Evolutionary conservation across 108 stramenopile species (phyloP).

Genomic region (Cyclotella sp.): DNA sequence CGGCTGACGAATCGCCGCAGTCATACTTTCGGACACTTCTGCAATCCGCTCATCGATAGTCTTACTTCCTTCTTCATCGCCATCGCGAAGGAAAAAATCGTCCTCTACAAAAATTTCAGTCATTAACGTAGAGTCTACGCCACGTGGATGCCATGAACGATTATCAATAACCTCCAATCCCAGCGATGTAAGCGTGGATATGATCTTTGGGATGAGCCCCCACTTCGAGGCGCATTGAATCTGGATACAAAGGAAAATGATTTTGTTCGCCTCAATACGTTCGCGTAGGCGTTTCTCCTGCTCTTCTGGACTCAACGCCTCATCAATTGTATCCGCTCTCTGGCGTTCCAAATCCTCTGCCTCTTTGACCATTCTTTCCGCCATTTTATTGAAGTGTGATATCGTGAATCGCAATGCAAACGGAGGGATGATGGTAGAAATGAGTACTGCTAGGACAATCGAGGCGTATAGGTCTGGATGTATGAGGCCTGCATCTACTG

Average conservation of each 20-base stretch:
- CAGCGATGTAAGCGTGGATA: constrained; percentile 54
- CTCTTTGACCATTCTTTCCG: constrained; percentile 47
- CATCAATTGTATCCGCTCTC: constrained; percentile 14
- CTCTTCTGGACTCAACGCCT: constrained; percentile 53
- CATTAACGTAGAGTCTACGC: constrained; percentile 72
- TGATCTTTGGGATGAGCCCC: constrained; percentile 72
- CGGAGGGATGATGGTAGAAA: constrained; percentile 82
- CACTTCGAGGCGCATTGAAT: constrained; percentile 72
- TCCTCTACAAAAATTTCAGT: constrained; percentile 77
- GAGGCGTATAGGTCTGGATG: constrained; percentile 66
- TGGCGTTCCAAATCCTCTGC: constrained; percentile 32
- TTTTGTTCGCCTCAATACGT: constrained; percentile 44
- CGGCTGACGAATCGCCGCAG: constrained; percentile 56
- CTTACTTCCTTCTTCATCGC: constrained; percentile 26
- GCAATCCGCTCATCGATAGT: constrained; percentile 61
- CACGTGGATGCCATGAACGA: constrained; percentile 78
- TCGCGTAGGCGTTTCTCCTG: constrained; percentile 46
- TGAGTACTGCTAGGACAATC: constrained; percentile 72
- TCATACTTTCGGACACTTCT: constrained; percentile 49
- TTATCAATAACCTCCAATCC: constrained; percentile 81
- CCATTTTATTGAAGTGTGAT: constrained; percentile 69
- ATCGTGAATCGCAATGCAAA: constrained; percentile 78
- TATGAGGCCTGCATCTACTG: constrained; percentile 61
- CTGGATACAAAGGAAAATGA: constrained; percentile 77
- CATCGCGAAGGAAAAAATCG: constrained; percentile 26